Evolutionary conservation across 2,329 filamentous ascomycete species (phyloP), one percentile per base, ranked within the genome.

Genomic region (Fusarium sp.): DNA sequence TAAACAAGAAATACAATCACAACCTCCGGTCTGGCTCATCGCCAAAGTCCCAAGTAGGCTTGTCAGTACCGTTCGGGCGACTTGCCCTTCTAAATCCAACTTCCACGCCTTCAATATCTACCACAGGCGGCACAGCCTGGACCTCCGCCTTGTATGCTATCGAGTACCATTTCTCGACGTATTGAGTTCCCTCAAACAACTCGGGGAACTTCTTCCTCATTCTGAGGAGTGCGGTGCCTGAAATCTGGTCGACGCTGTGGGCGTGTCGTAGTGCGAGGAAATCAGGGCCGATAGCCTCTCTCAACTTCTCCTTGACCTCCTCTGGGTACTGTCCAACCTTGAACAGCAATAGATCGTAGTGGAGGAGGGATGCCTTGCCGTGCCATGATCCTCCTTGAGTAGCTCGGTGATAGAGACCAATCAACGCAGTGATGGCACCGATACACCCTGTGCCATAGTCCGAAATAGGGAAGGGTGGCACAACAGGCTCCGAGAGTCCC

Each of bases 401-500:
- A 0, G 91, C 88, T 35, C 92, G 86, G 74, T 88, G 87, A 75
- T 90, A 90, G 10, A 94, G 84, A 1, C 91, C 92, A 0, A 86
- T 86, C 38, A 94, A 79, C 0, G 91, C 91, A 5, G 91, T 90
- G 73, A 92, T 90, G 51, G 91, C 90, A 5, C 92, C 92, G 83
- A 93, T 91, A 77, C 91, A 93, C 33, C 92, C 92, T 1, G 92
- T 93, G 42, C 92, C 92, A 75, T 94, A 94, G 81, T 89, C 89
- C 24, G 87, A 89, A 72, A 90, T 90, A 33, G 89, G 89, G 66
- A 91, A 90, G 0, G 91, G 90, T 53, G 91, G 91, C 0, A 93
- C 89, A 1, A 93, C 87, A 17, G 91, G 91, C 76, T 92, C 91
- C 35, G 87, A 78, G 14, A 90, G 78, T 2, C 87, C 88, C 88